A percentile compares a stretch with the other conserved stretches of the same genome.
phyloP scores from a whole-genome alignment of 2,329 filamentous ascomycete genomes.

The Trichoderma oligosporum region DNA sequence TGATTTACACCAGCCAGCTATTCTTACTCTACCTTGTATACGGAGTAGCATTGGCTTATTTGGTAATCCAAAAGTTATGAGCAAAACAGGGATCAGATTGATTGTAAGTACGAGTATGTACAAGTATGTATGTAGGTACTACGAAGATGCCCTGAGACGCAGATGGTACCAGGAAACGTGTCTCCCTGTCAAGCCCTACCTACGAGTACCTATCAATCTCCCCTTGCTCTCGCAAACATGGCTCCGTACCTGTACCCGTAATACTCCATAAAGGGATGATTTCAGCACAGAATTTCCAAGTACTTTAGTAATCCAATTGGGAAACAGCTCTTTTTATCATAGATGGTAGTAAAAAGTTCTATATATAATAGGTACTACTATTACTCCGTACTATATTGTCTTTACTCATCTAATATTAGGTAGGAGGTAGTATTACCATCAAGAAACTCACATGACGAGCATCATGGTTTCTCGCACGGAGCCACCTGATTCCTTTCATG shows the following conservation, averaged over 20 bases:
- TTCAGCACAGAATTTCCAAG: too few species aligned
- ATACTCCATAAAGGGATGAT: slow-evolving; percentile 4
- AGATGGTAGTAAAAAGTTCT: too few species aligned
- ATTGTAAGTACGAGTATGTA: neutral
- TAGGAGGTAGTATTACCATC: too few species aligned
- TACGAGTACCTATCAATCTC: slow-evolving; percentile 3
- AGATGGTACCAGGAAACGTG: slow-evolving; percentile 4
- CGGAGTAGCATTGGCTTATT: too few species aligned
- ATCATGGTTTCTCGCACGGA: slow-evolving; percentile 17
- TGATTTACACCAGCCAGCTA: too few species aligned
- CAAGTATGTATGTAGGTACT: neutral
- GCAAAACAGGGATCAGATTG: neutral
- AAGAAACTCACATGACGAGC: slow-evolving; percentile 3
- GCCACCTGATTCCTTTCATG: slow-evolving; percentile 16
- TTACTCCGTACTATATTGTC: too few species aligned
- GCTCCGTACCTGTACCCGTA: neutral
- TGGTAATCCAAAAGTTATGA: too few species aligned
- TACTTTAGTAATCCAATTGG: too few species aligned
- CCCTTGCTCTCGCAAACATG: neutral
- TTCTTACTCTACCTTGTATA: too few species aligned
- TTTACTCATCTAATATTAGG: neutral
- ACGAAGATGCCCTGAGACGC: neutral
- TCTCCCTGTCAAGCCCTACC: slow-evolving; percentile 3
- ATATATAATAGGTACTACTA: too few species aligned
- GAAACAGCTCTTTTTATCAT: too few species aligned